Evolutionary conservation across 108 stramenopile genomes (phyloP).

Genomic region (Skeletonema marinoi): DNA sequence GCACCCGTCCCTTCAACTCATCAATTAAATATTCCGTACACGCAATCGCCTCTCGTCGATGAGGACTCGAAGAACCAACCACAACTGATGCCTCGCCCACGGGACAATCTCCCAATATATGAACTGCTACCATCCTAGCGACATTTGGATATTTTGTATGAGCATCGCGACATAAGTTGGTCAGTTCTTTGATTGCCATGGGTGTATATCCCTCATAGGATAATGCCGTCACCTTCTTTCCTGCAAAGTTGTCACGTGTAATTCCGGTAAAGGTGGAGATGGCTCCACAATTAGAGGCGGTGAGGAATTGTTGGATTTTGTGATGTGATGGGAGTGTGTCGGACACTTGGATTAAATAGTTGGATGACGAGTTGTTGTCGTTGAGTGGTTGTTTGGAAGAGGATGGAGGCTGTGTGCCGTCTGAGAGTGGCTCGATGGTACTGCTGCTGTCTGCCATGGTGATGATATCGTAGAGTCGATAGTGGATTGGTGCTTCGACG

Average conservation of each 20-base stretch:
- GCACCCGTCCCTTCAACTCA: conserved; percentile 94
- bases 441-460: background rate
- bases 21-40: conserved; percentile 93
- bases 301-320: conserved; percentile 65
- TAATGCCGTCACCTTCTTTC: conserved; percentile 84
- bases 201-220: conserved; percentile 95
- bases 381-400: background rate
- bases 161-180: conserved; percentile 77
- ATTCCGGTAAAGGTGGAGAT: conserved; percentile 91
- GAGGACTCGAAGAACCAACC: conserved; percentile 91
- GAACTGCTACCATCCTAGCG: conserved; percentile 85
- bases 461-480: background rate
- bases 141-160: conserved; percentile 58
- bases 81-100: conserved; percentile 92
- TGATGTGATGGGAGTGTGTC: conserved; percentile 60
- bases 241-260: conserved; percentile 93
- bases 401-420: background rate
- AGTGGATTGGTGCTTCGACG: too few relatives aligned
- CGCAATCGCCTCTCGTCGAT: conserved; percentile 87
- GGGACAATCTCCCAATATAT: conserved; percentile 92
- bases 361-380: background rate
- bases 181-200: conserved; percentile 93
- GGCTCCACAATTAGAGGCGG: conserved; percentile 76
- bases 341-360: conserved; percentile 43
- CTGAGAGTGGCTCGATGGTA: background rate